Conservation (phyloP, 768 basidiomycete genomes). For the Lactarius hengduanensis region DNA sequence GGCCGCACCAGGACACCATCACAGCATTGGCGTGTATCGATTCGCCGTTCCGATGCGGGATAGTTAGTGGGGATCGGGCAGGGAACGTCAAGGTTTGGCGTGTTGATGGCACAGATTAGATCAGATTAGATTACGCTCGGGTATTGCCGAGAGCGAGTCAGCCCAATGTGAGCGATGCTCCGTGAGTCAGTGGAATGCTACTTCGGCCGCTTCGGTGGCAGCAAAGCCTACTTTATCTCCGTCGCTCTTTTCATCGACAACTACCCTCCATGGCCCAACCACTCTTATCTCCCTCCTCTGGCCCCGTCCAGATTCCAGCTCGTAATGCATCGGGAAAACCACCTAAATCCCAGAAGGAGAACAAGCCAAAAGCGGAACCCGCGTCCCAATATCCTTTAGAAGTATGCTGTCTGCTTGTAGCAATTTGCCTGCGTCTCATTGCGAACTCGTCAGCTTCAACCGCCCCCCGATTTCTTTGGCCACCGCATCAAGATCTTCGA, state of each 20-base stretch:
- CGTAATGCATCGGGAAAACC: constrained; percentile 31
- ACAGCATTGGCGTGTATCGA: constrained; percentile 85
- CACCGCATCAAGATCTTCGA: constrained; percentile 90
- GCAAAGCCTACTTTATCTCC: constrained; percentile 24
- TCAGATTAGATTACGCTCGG: constrained; percentile 15
- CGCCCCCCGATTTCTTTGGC: constrained; percentile 83
- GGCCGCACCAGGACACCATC: constrained; percentile 88
- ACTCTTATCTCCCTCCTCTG: constrained; percentile 50
- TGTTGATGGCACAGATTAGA: constrained; percentile 48
- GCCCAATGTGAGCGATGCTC: not conserved
- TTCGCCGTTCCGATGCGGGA: constrained; percentile 87
- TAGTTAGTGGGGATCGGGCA: constrained; percentile 88
- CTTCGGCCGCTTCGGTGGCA: constrained; percentile 20
- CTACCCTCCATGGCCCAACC: constrained; percentile 49
- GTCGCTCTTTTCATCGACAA: constrained; percentile 28
- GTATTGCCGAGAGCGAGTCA: constrained; percentile 5
- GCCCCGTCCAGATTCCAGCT: constrained; percentile 47
- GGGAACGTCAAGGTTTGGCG: constrained; percentile 92
- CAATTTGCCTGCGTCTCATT: constrained; percentile 19
- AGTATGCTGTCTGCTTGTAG: constrained; percentile 38
- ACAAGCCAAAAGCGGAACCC: constrained; percentile 39
- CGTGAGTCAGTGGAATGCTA: constrained; percentile 17
- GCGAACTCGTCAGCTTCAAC: constrained; percentile 56
- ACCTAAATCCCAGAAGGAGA: constrained; percentile 45
- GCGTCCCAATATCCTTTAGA: constrained; percentile 59